A percentile compares a stretch with the other conserved stretches of the same genome.
phyloP scores from a whole-genome alignment of 805 yeast species.

The Ogataea siamensis region DNA sequence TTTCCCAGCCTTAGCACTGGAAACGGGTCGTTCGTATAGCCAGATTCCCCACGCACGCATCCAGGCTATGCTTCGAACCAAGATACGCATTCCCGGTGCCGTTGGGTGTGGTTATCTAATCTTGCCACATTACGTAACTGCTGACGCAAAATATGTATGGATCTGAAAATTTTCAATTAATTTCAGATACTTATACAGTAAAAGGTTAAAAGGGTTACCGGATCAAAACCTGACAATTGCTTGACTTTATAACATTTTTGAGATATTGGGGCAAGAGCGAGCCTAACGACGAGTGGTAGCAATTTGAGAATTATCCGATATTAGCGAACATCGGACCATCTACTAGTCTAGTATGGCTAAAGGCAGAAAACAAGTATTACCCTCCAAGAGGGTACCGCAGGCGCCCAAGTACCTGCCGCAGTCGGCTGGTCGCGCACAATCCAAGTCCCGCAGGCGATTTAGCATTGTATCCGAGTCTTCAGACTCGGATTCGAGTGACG shows the following conservation, averaged over 20 bases:
- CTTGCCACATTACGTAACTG: not conserved
- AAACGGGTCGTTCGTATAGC: too few species aligned
- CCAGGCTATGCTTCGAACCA: too few species aligned
- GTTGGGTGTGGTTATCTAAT: slow-evolving; percentile 1
- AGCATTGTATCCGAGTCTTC: slow-evolving; percentile 27
- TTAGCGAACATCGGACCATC: not conserved
- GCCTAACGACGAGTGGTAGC: too few species aligned
- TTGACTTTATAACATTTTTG: not conserved
- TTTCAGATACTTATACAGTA: slow-evolving; percentile 11
- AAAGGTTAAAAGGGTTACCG: slow-evolving; percentile 11
- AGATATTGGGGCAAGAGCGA: too few species aligned
- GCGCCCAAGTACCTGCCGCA: slow-evolving; percentile 23
- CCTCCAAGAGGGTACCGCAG: slow-evolving; percentile 32
- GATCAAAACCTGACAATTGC: slow-evolving; percentile 2
- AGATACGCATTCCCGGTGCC: not conserved
- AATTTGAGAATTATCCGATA: not conserved
- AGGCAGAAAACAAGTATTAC: slow-evolving; percentile 28
- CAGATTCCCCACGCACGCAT: too few species aligned
- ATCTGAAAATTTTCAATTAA: slow-evolving; percentile 20
- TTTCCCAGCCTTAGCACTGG: too few species aligned
- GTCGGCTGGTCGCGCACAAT: slow-evolving; percentile 6
- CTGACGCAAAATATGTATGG: slow-evolving; percentile 2
- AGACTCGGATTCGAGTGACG: slow-evolving; percentile 26
- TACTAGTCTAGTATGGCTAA: slow-evolving; percentile 27
- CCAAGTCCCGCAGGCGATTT: slow-evolving; percentile 23